phyloP scores from a whole-genome alignment of 1,284 basidiomycete genomes.

The Tranzscheliella williamsii region DNA sequence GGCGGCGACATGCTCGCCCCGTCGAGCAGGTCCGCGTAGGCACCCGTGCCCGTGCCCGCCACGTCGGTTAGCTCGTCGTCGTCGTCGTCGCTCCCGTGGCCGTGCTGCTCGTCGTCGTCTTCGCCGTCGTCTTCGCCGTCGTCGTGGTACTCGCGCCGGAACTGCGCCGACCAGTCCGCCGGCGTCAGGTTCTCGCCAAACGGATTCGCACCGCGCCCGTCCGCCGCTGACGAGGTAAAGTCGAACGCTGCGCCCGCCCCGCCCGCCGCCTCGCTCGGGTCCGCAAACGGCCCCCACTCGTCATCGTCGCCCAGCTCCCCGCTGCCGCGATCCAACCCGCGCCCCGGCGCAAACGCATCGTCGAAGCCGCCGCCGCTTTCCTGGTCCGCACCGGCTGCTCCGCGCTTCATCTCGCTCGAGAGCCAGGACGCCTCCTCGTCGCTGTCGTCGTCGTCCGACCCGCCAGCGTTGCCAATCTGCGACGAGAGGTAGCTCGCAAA shows the following conservation, averaged over 20 bases:
- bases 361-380: slow-evolving; percentile 37
- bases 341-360: slow-evolving; percentile 29
- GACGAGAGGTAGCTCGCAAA: slow-evolving; percentile 59
- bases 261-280: slow-evolving; percentile 12
- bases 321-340: slow-evolving; percentile 7
- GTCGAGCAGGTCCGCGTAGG: slow-evolving; percentile 26
- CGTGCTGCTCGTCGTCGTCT: slow-evolving; percentile 35
- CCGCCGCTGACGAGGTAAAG: slow-evolving; percentile 7
- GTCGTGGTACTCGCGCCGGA: slow-evolving; percentile 39
- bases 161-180: slow-evolving; percentile 58
- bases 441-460: slow-evolving; percentile 51
- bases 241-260: slow-evolving; percentile 17
- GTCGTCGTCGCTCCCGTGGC: slow-evolving; percentile 7
- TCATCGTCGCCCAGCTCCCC: slow-evolving; percentile 43
- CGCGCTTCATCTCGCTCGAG: slow-evolving; percentile 39
- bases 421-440: slow-evolving; percentile 54
- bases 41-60: slow-evolving; percentile 7
- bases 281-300: slow-evolving; percentile 60
- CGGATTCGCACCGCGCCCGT: slow-evolving; percentile 13
- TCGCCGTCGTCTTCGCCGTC: slow-evolving; percentile 40
- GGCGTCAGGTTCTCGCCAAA: slow-evolving; percentile 56
- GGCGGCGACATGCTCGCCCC: slow-evolving; percentile 10
- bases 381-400: slow-evolving; percentile 5
- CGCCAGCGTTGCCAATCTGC: slow-evolving; percentile 52
- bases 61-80: slow-evolving; percentile 9